Evolutionary conservation across 2,329 filamentous ascomycete genomes (phyloP), one percentile per base, ranked within the genome.

Genomic region (Penicillium sp.): DNA sequence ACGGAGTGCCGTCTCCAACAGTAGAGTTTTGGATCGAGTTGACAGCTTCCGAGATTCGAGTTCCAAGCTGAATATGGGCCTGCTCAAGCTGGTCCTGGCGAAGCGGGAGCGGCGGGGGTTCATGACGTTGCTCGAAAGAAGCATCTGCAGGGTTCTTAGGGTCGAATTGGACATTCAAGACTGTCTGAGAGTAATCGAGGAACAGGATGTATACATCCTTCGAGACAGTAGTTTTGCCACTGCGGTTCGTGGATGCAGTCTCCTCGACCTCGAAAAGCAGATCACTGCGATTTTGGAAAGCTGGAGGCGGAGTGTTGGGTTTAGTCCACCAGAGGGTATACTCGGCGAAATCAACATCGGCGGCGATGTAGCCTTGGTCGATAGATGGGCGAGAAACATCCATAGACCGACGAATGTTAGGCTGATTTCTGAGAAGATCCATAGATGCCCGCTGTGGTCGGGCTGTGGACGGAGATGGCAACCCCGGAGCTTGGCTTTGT

Each of bases 111-210:
- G 94, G 93, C 4, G 94, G 92, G 1, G 85, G 79, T 67, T 97
- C 90, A 67, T 97, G 93, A 42, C 87, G 86, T 74, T 99, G 94
- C 66, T 95, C 89, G 7, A 97, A 74, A 33, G 84, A 79, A 11
- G 87, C 88, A 66, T 93, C 87, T 2, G 83, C 79, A 3, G 88
- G 82, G 68, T 96, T 86, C 50, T 86, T 83, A 1, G 87, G 79
- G 70, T 96, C 89, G 71, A 88, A 97, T 48, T 82, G 86, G 17
- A 87, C 89, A 0, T 88, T 91, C 67, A 99, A 84, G 61, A 95
- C 82, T 0, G 93, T 97, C 71, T 97, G 94, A 17, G 92, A 97
- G 73, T 99, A 99, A 75, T 99, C 94, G 67, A 91, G 87, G 77
- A 90, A 99, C 9, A 99, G 77, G n/a, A 97, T 80, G 65, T 88